phyloP scores from a whole-genome alignment of 2,329 filamentous ascomycete genomes.

The Microcyclospora pomicola region DNA sequence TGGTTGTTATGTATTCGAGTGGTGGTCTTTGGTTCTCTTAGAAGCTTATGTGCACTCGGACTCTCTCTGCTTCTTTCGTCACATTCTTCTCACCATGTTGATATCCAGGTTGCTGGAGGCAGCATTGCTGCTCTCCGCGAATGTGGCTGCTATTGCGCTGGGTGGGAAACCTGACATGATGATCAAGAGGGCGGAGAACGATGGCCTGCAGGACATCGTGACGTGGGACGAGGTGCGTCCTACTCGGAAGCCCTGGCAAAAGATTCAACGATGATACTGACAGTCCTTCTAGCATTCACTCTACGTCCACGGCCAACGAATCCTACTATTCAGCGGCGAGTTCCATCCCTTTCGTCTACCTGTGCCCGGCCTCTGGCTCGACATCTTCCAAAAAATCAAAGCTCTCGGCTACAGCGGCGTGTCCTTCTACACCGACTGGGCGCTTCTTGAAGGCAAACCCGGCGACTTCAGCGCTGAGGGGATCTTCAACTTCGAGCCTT shows the following conservation, averaged over 20 bases:
- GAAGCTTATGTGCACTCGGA: too few relatives aligned
- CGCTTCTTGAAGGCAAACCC: constrained; percentile 57
- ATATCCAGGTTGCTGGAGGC: too few relatives aligned
- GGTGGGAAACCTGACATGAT: constrained; percentile 36
- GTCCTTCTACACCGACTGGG: constrained; percentile 71
- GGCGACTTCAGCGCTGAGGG: constrained; percentile 58
- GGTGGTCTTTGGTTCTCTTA: too few relatives aligned
- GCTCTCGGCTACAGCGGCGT: constrained; percentile 67
- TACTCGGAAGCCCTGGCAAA: not conserved
- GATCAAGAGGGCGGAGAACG: constrained; percentile 37
- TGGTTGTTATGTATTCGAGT: too few relatives aligned
- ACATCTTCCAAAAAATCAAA: constrained; percentile 72
- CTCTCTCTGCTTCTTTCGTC: too few relatives aligned
- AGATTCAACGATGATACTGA: not conserved
- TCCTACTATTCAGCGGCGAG: constrained; percentile 61
- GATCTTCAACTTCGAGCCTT: constrained; percentile 57
- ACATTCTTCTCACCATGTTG: too few relatives aligned
- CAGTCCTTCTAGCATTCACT: constrained; percentile 40
- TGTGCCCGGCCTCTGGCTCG: constrained; percentile 50
- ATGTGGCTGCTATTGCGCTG: constrained; percentile 30
- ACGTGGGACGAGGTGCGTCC: constrained; percentile 49
- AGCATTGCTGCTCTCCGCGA: too few relatives aligned
- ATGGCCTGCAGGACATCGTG: constrained; percentile 42
- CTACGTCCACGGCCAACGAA: constrained; percentile 53
- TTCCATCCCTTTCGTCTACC: constrained; percentile 56